Conservation (phyloP, 352 stramenopile species). For the Pythium coloratum region DNA sequence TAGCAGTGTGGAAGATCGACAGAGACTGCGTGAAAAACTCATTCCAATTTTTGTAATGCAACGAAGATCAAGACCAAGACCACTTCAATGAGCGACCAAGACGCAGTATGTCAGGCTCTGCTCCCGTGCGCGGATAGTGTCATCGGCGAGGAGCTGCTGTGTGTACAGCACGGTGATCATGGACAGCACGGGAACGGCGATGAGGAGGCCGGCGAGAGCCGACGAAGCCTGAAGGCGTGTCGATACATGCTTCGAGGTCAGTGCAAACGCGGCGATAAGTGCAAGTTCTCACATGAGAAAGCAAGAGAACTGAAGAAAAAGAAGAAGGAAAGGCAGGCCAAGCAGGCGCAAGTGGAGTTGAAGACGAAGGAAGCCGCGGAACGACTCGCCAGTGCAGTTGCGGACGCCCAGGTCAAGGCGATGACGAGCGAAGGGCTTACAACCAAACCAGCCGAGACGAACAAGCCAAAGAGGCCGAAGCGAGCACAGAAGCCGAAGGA, state of each 20-base stretch:
- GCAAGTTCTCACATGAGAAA: conserved; percentile 46
- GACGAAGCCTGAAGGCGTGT: conserved; percentile 32
- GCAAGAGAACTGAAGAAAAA: conserved; percentile 28
- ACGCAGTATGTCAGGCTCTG: conserved; percentile 11
- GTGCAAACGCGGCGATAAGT: conserved; percentile 54
- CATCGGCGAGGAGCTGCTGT: conserved; percentile 57
- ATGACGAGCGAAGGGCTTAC: neutral
- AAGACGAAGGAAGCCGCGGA: conserved; percentile 10
- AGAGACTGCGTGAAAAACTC: neutral
- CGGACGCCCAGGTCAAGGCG: neutral
- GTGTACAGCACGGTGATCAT: conserved; percentile 66
- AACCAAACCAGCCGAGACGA: neutral
- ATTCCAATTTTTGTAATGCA: neutral
- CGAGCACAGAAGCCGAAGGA: neutral
- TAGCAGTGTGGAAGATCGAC: conserved; percentile 4
- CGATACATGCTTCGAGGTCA: conserved; percentile 54
- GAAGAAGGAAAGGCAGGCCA: conserved; percentile 21
- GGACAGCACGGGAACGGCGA: conserved; percentile 26
- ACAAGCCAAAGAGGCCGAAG: conserved; percentile 9
- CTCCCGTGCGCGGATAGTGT: conserved; percentile 22
- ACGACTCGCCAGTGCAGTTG: conserved; percentile 11
- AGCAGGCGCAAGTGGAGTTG: neutral
- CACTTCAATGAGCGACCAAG: neutral
- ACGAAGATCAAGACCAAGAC: conserved; percentile 6
- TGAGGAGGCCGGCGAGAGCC: conserved; percentile 7